Percentiles rank a stretch among this genome's conserved stretches.
Evolutionary conservation across 805 yeast species (phyloP).

Genomic region (Cephaloascus albidus): DNA sequence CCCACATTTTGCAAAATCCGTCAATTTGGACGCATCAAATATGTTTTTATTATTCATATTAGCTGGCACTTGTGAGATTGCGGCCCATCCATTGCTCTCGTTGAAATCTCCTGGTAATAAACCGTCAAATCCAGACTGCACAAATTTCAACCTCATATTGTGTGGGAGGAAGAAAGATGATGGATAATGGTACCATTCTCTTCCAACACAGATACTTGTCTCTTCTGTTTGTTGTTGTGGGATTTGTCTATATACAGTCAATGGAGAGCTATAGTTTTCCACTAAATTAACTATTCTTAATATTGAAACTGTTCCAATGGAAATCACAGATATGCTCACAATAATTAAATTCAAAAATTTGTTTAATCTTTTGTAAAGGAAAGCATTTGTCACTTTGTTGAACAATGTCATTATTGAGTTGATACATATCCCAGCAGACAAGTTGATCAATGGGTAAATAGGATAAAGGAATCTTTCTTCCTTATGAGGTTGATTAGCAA

Average conservation of each 20-base stretch:
- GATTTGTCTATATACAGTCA: conserved; percentile 41
- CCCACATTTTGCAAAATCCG: conserved; percentile 45
- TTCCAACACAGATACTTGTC: conserved; percentile 71
- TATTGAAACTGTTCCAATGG: conserved; percentile 20
- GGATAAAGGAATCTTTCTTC: conserved; percentile 91
- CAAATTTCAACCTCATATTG: conserved; percentile 54
- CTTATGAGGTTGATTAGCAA: conserved; percentile 76
- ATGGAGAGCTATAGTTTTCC: conserved; percentile 66
- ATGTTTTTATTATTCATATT: conserved; percentile 71
- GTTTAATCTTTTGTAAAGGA: not conserved
- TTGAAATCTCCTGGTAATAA: conserved; percentile 80
- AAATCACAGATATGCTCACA: conserved; percentile 12
- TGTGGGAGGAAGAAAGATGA: conserved; percentile 74
- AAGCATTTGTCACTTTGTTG: not conserved
- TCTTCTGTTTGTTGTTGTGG: conserved; percentile 14
- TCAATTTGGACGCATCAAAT: conserved; percentile 52
- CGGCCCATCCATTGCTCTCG: conserved; percentile 22
- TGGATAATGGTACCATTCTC: conserved; percentile 94
- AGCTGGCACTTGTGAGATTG: conserved; percentile 40
- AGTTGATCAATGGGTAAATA: conserved; percentile 58
- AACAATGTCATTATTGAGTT: conserved; percentile 7
- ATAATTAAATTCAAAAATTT: conserved; percentile 2
- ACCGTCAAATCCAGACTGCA: conserved; percentile 76
- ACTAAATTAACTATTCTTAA: conserved; percentile 54
- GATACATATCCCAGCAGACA: conserved; percentile 50